Evolutionary conservation across 257 asterid species (phyloP), one percentile per base, ranked within the genome.

Genomic region (Coffea eugenioides): DNA sequence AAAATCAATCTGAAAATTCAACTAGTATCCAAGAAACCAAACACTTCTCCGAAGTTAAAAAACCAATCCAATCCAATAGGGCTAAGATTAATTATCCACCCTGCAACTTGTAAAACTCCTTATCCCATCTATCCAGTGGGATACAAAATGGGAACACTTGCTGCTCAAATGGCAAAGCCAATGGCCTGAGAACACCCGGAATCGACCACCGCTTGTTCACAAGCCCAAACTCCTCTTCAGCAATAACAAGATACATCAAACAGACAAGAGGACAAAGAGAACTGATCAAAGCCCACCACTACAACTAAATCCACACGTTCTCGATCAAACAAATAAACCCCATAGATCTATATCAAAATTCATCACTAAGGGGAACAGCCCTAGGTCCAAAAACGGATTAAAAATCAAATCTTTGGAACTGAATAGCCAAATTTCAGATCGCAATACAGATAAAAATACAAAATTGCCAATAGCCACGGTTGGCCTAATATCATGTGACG

Each of bases 171-270:
- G 88, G 87, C 86, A 89, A 86, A 76, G 75, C 87, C 82, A 83
- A 87, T 48, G 94, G 97, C 97, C 97, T 82, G 97, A 86, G 95
- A 94, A 92, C 97, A 89, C 83, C 79, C 81, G 76, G 86, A 78
- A 80, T 43, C 25, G n/a, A 48, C 49, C 76, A 83, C 86, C 77
- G 89, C 85, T 85, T 90, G 97, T 92, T 87, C 98, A 77, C 97
- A 88, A 92, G 94, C 95, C 95, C 73, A 84, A 80, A 78, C 78
- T 76, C 69, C 45, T 84, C 85, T 86, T 86, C 84, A 61, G 83
- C 48, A 73, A 84, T 85, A 82, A 64, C 85, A 84, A 88, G 89
- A 91, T 84, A 81, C 99, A 96, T 96, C 97, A 91, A 94, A 88
- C 87, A 85, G 73, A 75, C 31, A 78, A 12, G 46, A 78, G 80